A percentile compares a stretch with the other conserved stretches of the same genome.
Evolutionary conservation across 805 yeast genomes (phyloP).

Genomic region (Myxozyma mucilagina): DNA sequence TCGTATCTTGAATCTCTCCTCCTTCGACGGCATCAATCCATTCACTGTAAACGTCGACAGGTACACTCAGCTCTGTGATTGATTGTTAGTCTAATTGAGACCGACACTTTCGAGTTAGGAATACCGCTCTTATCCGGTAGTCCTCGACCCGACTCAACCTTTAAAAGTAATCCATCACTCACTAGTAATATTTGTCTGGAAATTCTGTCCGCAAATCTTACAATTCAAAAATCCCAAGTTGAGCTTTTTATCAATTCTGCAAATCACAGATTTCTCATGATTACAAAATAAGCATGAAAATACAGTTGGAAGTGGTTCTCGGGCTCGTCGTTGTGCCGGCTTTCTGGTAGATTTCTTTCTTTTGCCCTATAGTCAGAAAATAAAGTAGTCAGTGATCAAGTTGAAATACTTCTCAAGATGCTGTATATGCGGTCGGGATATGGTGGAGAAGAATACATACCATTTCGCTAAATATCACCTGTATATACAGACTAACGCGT

Average conservation of each 20-base stretch:
- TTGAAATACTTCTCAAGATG: neutral
- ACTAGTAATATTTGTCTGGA: constrained; percentile 81
- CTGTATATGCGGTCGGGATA: no score
- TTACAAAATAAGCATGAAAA: constrained; percentile 80
- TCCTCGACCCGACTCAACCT: no score
- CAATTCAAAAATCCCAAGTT: constrained; percentile 83
- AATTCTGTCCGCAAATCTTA: constrained; percentile 90
- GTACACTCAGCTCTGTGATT: constrained; percentile 59
- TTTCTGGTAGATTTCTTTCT: constrained; percentile 34
- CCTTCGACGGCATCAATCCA: constrained; percentile 98
- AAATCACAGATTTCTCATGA: constrained; percentile 88
- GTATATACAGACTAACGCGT: no score
- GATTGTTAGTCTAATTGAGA: neutral
- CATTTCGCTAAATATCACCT: no score
- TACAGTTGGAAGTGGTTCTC: constrained; percentile 31
- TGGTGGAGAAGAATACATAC: neutral
- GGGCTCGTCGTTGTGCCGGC: constrained; percentile 17
- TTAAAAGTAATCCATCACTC: constrained; percentile 3
- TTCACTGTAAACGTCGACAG: constrained; percentile 92
- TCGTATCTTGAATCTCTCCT: constrained; percentile 56
- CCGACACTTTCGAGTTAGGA: no score
- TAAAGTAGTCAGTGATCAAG: neutral
- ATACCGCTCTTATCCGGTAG: no score
- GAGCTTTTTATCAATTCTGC: constrained; percentile 82
- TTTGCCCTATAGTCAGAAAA: constrained; percentile 30